These are phyloP conservation scores for Cicer chorassanicum DNA, from an alignment of 306 rosid species.

Conservation along the genomic window DNA sequence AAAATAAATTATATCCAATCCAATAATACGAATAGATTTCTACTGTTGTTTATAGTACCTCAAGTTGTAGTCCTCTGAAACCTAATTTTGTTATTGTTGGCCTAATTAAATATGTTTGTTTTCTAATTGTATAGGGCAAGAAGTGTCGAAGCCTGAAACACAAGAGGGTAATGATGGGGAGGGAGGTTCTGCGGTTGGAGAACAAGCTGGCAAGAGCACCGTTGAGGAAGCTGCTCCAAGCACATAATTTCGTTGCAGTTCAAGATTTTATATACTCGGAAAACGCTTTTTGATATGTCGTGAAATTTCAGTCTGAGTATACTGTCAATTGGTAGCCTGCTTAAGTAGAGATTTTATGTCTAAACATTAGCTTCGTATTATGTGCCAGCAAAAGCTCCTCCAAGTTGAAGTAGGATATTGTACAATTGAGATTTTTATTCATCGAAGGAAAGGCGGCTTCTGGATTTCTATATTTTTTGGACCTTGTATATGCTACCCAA, in stretches of 20 bases:
- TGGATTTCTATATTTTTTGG: constrained; percentile 18
- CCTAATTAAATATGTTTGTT: not conserved
- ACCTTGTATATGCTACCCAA: not conserved
- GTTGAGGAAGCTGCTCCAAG: constrained; percentile 60
- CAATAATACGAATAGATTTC: not conserved
- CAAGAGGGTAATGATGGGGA: constrained; percentile 38
- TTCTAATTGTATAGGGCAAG: constrained; percentile 52
- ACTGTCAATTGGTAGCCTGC: constrained; percentile 40
- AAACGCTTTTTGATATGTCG: constrained; percentile 44
- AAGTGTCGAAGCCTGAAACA: constrained; percentile 63
- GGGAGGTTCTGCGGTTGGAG: constrained; percentile 9
- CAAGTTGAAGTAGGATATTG: constrained; percentile 39
- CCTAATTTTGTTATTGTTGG: not conserved
- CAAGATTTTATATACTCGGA: constrained; percentile 31
- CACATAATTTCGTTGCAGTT: constrained; percentile 52
- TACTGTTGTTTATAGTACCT: not conserved
- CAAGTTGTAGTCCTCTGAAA: not conserved
- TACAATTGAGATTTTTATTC: constrained; percentile 44
- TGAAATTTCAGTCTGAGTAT: constrained; percentile 40
- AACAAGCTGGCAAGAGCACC: constrained; percentile 20
- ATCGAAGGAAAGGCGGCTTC: constrained; percentile 34
- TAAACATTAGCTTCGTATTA: not conserved
- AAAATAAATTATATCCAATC: not conserved
- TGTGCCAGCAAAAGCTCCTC: constrained; percentile 1
- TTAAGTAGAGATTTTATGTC: constrained; percentile 31